Percentiles rank a stretch among this genome's conserved stretches.
These are phyloP conservation scores for Zasmidium cellare DNA, from an alignment of 2,329 filamentous ascomycete genomes.

Conservation along the genomic window DNA sequence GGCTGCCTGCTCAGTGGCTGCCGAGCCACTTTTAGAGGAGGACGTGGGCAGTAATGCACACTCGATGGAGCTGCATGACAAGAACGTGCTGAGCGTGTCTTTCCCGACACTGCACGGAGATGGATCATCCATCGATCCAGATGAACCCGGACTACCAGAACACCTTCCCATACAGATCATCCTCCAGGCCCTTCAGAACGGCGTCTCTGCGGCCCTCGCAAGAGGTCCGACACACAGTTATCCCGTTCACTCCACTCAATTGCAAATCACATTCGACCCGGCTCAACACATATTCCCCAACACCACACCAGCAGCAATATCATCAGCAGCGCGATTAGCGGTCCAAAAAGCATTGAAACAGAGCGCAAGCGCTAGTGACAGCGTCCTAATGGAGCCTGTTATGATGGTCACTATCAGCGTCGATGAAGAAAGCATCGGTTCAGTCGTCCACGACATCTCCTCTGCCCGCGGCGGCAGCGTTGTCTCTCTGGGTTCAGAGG, in stretches of 20 bases:
- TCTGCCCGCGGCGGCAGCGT: conserved; percentile 73
- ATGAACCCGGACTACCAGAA: conserved; percentile 54
- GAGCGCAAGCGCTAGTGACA: conserved; percentile 51
- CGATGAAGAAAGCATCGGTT: conserved; percentile 76
- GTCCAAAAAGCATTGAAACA: conserved; percentile 69
- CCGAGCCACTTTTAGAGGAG: conserved; percentile 46
- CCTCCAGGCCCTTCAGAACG: conserved; percentile 66
- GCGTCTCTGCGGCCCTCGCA: conserved; percentile 78
- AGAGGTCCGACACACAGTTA: conserved; percentile 79
- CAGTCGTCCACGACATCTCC: conserved; percentile 79
- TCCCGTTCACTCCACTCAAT: conserved; percentile 73
- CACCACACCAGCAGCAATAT: conserved; percentile 66
- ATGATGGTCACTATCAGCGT: conserved; percentile 88
- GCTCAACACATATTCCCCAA: conserved; percentile 64
- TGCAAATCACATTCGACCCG: conserved; percentile 69
- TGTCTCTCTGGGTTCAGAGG: conserved; percentile 61
- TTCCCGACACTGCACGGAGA: conserved; percentile 51
- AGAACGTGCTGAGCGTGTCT: conserved; percentile 66
- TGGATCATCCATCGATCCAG: conserved; percentile 40
- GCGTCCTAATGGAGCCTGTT: conserved; percentile 84
- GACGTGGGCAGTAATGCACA: conserved; percentile 19
- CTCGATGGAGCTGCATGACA: conserved; percentile 57
- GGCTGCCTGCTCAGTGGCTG: conserved; percentile 69
- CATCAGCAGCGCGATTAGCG: conserved; percentile 66
- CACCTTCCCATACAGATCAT: conserved; percentile 53